These are phyloP conservation scores for Groenewaldozyma sp. DNA, from an alignment of 1,139 yeast genomes.

Conservation along the genomic window DNA sequence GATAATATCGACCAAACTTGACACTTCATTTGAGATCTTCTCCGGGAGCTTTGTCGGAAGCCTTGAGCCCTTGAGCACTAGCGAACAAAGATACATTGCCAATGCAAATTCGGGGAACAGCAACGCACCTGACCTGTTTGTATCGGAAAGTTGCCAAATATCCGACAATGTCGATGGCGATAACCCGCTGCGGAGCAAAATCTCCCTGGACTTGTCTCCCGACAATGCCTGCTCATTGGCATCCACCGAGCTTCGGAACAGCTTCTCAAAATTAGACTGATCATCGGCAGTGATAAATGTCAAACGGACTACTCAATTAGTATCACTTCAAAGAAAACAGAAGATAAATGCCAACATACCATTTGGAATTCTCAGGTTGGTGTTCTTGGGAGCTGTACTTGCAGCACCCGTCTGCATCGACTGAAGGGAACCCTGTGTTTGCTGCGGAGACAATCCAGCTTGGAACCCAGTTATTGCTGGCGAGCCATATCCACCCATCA, in stretches of 20 bases:
- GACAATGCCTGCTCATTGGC: conserved; percentile 65
- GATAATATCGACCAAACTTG: conserved; percentile 80
- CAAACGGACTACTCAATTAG: conserved; percentile 46
- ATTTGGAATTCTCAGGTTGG: conserved; percentile 6
- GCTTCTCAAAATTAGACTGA: conserved; percentile 74
- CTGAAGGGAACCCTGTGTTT: conserved; percentile 9
- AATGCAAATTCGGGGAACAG: conserved; percentile 92
- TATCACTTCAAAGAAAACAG: not conserved
- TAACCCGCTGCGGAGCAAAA: conserved; percentile 72
- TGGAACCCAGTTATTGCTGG: conserved; percentile 11
- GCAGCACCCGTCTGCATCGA: not conserved
- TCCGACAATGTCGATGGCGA: conserved; percentile 70
- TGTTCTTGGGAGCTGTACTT: not conserved
- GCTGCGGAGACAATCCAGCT: conserved; percentile 8
- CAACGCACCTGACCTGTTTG: conserved; percentile 74
- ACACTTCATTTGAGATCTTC: conserved; percentile 71
- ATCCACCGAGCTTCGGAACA: conserved; percentile 72
- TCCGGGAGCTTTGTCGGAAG: conserved; percentile 67
- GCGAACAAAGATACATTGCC: conserved; percentile 80
- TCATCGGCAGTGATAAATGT: conserved; percentile 80
- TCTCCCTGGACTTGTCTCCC: conserved; percentile 71
- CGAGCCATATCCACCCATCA: conserved; percentile 11
- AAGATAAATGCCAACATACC: conserved; percentile 3
- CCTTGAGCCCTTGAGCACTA: conserved; percentile 66
- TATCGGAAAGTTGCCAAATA: conserved; percentile 86